These are phyloP conservation scores for Cladosporium halotolerans DNA, from an alignment of 2,329 filamentous ascomycete species.

Conservation along the genomic window DNA sequence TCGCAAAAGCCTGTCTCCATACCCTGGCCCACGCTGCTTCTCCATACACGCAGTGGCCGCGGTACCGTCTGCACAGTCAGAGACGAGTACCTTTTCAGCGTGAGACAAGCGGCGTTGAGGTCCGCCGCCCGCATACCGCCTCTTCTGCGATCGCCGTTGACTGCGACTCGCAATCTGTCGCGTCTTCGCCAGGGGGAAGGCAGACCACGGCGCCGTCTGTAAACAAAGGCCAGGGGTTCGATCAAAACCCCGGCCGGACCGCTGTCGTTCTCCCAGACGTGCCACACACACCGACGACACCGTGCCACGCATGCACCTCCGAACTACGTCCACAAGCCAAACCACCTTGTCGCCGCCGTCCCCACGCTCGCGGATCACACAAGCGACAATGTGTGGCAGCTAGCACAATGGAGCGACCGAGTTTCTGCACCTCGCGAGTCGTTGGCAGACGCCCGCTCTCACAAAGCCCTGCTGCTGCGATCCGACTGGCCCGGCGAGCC, in stretches of 20 bases:
- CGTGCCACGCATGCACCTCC: slow-evolving; percentile 1
- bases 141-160: not conserved
- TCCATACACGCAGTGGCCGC: not conserved
- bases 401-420: not conserved
- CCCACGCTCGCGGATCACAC: slow-evolving; percentile 2
- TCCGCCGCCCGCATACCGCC: slow-evolving; percentile 1
- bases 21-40: not conserved
- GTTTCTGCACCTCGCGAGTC: slow-evolving; percentile 5
- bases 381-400: not conserved
- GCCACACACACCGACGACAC: not conserved
- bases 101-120: slow-evolving; percentile 1
- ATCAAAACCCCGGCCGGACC: slow-evolving; percentile 80
- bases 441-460: not conserved
- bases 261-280: slow-evolving; percentile 56
- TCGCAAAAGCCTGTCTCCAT: slow-evolving; percentile 2
- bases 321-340: slow-evolving; percentile 5
- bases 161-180: slow-evolving; percentile 8
- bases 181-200: slow-evolving; percentile 5
- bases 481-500: slow-evolving; percentile 1
- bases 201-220: not conserved
- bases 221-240: slow-evolving; percentile 53
- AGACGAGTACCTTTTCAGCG: slow-evolving; percentile 1
- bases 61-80: not conserved
- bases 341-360: not conserved
- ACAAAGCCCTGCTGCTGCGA: not conserved